phyloP scores from a whole-genome alignment of 2,329 filamentous ascomycete species.

The Thielaviopsis euricoi region DNA sequence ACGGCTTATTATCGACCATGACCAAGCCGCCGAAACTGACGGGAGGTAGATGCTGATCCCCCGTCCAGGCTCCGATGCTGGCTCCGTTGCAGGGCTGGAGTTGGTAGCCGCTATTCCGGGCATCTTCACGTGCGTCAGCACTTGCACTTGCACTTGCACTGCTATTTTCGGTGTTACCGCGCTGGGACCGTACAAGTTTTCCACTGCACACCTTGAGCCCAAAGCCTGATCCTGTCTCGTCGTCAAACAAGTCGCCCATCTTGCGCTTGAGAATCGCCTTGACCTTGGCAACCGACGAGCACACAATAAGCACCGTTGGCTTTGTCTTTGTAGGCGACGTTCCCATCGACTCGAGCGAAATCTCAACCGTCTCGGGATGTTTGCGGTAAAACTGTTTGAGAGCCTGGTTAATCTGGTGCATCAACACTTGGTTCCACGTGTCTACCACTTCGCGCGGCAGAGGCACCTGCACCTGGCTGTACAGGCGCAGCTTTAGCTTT shows the following conservation, averaged over 20 bases:
- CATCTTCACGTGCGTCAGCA: constrained; percentile 24
- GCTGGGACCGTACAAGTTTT: constrained; percentile 44
- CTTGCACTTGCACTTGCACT: constrained; percentile 2
- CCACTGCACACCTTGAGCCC: constrained; percentile 58
- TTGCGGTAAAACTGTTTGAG: constrained; percentile 56
- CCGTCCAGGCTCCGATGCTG: constrained; percentile 81
- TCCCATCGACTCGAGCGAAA: constrained; percentile 60
- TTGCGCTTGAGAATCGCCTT: constrained; percentile 54
- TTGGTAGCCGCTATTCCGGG: constrained; percentile 62
- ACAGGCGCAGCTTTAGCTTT: constrained; percentile 34
- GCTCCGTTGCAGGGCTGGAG: constrained; percentile 66
- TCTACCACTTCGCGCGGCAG: constrained; percentile 46
- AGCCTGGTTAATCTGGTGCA: constrained; percentile 57
- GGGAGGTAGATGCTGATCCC: constrained; percentile 70
- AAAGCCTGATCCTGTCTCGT: constrained; percentile 31
- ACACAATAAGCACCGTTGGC: constrained; percentile 63
- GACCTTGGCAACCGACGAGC: constrained; percentile 57
- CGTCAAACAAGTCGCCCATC: constrained; percentile 48
- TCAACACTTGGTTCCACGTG: constrained; percentile 54
- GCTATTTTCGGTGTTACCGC: constrained; percentile 23
- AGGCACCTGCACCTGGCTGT: constrained; percentile 42
- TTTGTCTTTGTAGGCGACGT: constrained; percentile 47
- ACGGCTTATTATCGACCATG: constrained; percentile 66
- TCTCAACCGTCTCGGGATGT: constrained; percentile 60
- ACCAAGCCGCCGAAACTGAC: constrained; percentile 84